A percentile compares a stretch with the other conserved stretches of the same genome.
phyloP scores from a whole-genome alignment of 2,329 filamentous ascomycete genomes.

The Pyrenophora seminiperda region DNA sequence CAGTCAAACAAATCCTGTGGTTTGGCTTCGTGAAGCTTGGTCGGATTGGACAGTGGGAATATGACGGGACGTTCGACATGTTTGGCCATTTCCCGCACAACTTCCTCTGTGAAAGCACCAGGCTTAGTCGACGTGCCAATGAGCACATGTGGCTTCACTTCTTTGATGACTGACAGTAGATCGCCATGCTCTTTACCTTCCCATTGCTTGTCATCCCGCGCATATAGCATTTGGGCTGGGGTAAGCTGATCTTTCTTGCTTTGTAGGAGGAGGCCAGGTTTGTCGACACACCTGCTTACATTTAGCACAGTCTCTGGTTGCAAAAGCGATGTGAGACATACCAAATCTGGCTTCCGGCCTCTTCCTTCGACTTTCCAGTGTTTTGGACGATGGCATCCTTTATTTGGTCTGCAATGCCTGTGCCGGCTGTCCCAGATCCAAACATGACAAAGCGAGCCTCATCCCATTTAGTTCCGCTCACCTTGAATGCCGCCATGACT shows the following conservation, averaged over 20 bases:
- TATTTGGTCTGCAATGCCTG: conserved; percentile 85
- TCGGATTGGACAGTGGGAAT: conserved; percentile 85
- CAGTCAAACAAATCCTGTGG: conserved; percentile 77
- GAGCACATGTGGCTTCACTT: conserved; percentile 77
- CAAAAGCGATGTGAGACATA: conserved; percentile 39
- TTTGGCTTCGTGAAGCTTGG: conserved; percentile 78
- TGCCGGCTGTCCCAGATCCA: conserved; percentile 80
- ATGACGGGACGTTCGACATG: conserved; percentile 81
- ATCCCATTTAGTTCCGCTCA: conserved; percentile 67
- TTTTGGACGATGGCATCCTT: conserved; percentile 77
- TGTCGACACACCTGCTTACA: conserved; percentile 72
- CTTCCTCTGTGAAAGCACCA: conserved; percentile 73
- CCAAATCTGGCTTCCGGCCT: conserved; percentile 82
- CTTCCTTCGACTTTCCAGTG: conserved; percentile 68
- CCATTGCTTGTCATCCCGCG: conserved; percentile 69
- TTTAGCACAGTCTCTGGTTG: conserved; percentile 14
- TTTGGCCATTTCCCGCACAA: conserved; percentile 75
- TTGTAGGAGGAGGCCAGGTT: conserved; percentile 74
- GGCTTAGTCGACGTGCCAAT: conserved; percentile 84
- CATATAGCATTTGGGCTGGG: conserved; percentile 69
- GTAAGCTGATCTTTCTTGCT: conserved; percentile 66
- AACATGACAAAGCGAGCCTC: conserved; percentile 78
- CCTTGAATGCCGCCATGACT: conserved; percentile 75
- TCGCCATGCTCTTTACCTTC: conserved; percentile 59
- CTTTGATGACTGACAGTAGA: conserved; percentile 70